Base-by-base conservation (phyloP, 2,329 filamentous ascomycete genomes). In the Triangularia verruculosa region DNA sequence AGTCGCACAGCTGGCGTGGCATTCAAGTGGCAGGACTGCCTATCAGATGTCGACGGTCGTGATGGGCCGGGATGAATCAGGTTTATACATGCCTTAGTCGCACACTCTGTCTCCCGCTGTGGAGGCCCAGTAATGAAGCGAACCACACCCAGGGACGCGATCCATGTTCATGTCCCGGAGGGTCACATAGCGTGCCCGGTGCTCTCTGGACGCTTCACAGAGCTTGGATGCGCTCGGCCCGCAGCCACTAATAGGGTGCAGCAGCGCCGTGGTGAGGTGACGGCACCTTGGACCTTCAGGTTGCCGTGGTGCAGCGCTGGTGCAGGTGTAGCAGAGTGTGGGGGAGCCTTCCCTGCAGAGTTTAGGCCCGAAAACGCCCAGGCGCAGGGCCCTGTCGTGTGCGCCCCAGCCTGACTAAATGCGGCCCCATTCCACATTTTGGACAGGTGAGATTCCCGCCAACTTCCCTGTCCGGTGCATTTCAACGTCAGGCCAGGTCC, bases 151-250 rank as follows among this genome's bases (percentile, higher is more conserved):
- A 20, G 34, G 65, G 47, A 51, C 54, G 64, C 61, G 60, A 62
- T 58, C 63, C 66, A 62, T 62, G 64, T 24, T 54, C 51, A 15
- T 54, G 51, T 24, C 22, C 56, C 30, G 58, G 61, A 61, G 64
- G 64, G 66, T 67, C 64, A 64, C 66, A 67, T 67, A 61, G 66
- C 64, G 57, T 59, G 64, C 64, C 59, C 63, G 61, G 54, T 51
- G 39, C 43, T 30, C 64, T 66, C 22, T 34, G 53, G 58, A 52
- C 61, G 25, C 27, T 39, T 28, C 30, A 57, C 30, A 32, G 30
- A 57, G 55, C n/a, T 57, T 57, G 17, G 27, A 30, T 54, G n/a
- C 22, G 51, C 51, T 54, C 51, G 57, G 39, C 57, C 57, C 57
- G 57, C 39, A 59, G 57, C 27, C 39, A 58, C 32, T 47, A 47